Evolutionary conservation across 805 yeast species (phyloP).

Genomic region (Lipomyces orientalis): DNA sequence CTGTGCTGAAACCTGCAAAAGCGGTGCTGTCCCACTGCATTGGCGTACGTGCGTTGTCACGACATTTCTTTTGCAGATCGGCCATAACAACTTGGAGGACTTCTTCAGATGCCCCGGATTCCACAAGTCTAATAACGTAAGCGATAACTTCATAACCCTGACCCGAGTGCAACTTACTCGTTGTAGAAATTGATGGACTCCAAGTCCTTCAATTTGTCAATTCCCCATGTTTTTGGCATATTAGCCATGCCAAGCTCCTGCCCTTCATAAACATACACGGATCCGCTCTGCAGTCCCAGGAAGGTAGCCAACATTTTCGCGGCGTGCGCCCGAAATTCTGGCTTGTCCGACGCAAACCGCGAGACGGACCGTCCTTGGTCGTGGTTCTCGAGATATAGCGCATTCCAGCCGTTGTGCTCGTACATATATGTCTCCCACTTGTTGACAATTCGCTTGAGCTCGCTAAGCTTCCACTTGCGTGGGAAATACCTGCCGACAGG

Average conservation of each 20-base stretch:
- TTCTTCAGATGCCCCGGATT: slow-evolving; percentile 6
- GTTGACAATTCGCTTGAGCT: slow-evolving; percentile 28
- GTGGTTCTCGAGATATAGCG: slow-evolving; percentile 62
- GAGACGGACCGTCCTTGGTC: slow-evolving; percentile 63
- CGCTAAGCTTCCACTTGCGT: slow-evolving; percentile 18
- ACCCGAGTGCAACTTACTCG: not conserved
- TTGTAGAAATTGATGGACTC: slow-evolving; percentile 51
- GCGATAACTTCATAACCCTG: not conserved
- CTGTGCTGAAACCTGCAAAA: slow-evolving; percentile 41
- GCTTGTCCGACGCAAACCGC: slow-evolving; percentile 55
- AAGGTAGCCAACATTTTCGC: slow-evolving; percentile 58
- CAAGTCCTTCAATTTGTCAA: slow-evolving; percentile 59
- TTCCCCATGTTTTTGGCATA: slow-evolving; percentile 53
- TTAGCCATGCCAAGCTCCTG: slow-evolving; percentile 65
- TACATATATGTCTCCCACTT: slow-evolving; percentile 48
- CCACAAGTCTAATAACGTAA: not conserved
- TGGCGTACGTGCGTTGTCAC: slow-evolving; percentile 61
- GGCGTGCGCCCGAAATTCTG: slow-evolving; percentile 47
- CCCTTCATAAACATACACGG: slow-evolving; percentile 63
- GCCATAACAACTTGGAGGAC: not conserved
- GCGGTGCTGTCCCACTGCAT: slow-evolving; percentile 56
- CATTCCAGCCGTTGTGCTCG: slow-evolving; percentile 56
- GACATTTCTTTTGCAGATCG: slow-evolving; percentile 49
- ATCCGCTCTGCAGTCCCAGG: slow-evolving; percentile 57
- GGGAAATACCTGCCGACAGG: slow-evolving; percentile 24